Base-by-base conservation (phyloP, 1,139 yeast species). In the Candida sanyaensis region DNA sequence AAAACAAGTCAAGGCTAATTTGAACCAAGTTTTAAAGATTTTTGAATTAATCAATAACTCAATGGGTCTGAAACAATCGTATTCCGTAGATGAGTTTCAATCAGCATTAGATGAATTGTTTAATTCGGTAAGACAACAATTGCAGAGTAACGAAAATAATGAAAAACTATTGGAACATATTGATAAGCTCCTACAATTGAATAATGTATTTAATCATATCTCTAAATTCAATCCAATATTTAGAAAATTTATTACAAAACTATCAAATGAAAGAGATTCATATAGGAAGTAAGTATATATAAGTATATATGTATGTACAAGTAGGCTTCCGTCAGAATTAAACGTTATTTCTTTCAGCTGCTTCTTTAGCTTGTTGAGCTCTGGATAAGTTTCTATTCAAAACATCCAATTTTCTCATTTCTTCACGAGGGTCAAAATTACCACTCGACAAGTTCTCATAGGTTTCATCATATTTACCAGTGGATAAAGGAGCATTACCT, bases 401-500 rank as follows among this genome's bases (percentile, higher is more conserved):
- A 5, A 77, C 72, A 41, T 81, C 82, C 51, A 88, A 71, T 65
- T 86, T 87, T 51, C 71, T 73, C 78, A 88, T 81, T 67, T 93
- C 98, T 52, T 86, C 93, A 43, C 75, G 73, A 0, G 97, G 82
- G 62, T 91, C 85, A 61, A 88, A 91, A 50, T 91, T 78, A 0
- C 98, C 99, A 4, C 74, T 66, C 0, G 92, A 84, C 51, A 93
- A 73, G 52, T 87, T 86, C 37, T 85, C 89, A 56, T 86, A 87
- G 45, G 89, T 89, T 50, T 88, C 93, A 59, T 92, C 97, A 66
- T 86, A 92, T 62, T 85, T 87, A 0, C 99, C 99, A 2, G 96
- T 88, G 8, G 97, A 89, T 43, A 89, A 68, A 0, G 98, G 92
- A 0, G 96, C 99, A 61, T 93, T 93, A 7, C 99, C 99, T 62